Conservation (phyloP, 352 stramenopile species). For the Globisporangium perplexum region DNA sequence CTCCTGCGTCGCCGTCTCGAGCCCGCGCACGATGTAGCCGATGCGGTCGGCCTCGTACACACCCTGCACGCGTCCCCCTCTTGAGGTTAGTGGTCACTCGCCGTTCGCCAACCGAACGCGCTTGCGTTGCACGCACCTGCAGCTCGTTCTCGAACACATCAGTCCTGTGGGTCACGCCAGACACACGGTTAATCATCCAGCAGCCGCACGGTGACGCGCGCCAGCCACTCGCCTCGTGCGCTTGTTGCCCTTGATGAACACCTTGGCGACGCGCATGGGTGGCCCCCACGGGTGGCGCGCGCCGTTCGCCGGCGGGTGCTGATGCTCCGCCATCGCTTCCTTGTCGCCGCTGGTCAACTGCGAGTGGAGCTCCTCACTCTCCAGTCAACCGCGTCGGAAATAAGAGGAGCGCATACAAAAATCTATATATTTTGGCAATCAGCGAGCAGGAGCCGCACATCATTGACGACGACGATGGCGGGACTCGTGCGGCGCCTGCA, state of each 20-base stretch:
- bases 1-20: constrained; percentile 62
- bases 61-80: constrained; percentile 17
- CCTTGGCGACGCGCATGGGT: constrained; percentile 78
- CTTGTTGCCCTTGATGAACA: constrained; percentile 86
- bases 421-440: background rate
- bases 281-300: constrained; percentile 67
- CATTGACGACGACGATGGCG: constrained; percentile 32
- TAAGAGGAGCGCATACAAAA: background rate
- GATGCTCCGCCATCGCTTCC: constrained; percentile 10
- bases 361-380: background rate
- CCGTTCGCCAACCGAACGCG: too few species aligned
- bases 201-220: too few species aligned
- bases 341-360: background rate
- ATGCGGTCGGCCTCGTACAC: constrained; percentile 65
- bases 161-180: constrained; percentile 24
- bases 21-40: constrained; percentile 45
- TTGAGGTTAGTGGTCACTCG: too few species aligned
- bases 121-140: constrained; percentile 28
- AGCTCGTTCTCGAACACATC: constrained; percentile 86
- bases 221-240: constrained; percentile 60
- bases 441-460: background rate
- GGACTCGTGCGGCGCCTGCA: constrained; percentile 66
- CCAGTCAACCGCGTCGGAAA: background rate
- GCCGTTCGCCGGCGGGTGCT: constrained; percentile 9
- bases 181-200: too few species aligned